phyloP scores from a whole-genome alignment of 1,284 basidiomycete species.

The Coriolopsis trogii region DNA sequence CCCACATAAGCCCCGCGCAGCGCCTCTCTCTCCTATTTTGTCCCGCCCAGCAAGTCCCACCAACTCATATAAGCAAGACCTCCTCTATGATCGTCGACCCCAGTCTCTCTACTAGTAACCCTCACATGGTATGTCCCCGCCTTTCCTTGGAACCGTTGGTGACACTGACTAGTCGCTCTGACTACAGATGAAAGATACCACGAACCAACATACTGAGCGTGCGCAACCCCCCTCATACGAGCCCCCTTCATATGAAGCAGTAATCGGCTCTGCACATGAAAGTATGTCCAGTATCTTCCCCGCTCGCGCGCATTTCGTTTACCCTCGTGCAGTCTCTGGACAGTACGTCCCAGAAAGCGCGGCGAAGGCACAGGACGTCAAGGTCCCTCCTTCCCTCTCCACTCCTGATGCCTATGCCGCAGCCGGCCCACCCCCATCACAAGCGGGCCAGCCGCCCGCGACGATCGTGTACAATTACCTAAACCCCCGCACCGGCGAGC shows the following conservation, averaged over 20 bases:
- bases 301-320: not conserved
- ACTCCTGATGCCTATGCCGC: conserved; percentile 10
- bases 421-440: conserved; percentile 20
- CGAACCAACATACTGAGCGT: conserved; percentile 7
- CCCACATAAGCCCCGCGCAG: conserved; percentile 16
- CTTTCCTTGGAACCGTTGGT: not conserved
- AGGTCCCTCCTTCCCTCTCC: conserved; percentile 26
- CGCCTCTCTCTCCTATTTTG: not conserved
- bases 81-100: conserved; percentile 26
- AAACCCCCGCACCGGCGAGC: conserved; percentile 49
- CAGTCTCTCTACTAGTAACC: conserved; percentile 16
- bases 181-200: conserved; percentile 13
- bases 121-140: conserved; percentile 29
- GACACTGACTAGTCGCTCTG: not conserved
- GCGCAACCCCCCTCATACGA: conserved; percentile 19
- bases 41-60: conserved; percentile 1
- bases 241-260: conserved; percentile 29
- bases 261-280: conserved; percentile 10
- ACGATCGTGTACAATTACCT: conserved; percentile 46
- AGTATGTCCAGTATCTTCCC: conserved; percentile 11
- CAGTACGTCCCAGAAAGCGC: conserved; percentile 28
- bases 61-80: conserved; percentile 19
- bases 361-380: conserved; percentile 27
- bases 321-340: conserved; percentile 20
- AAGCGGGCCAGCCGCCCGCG: conserved; percentile 27